Evolutionary conservation across 805 yeast species (phyloP).

Genomic region (Sugiyamaella marilandica): DNA sequence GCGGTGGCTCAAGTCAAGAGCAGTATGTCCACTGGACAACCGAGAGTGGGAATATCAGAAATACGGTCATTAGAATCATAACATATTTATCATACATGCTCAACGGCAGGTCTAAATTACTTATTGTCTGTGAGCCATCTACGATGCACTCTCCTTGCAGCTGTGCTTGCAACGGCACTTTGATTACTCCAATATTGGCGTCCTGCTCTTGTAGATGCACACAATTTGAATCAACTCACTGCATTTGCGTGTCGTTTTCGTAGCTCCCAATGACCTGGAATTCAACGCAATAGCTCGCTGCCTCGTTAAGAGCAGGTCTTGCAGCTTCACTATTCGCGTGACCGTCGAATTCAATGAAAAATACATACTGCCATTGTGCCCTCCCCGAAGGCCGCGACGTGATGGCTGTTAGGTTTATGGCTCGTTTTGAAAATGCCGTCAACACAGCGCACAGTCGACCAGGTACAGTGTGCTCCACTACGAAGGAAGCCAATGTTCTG

Average conservation of each 20-base stretch:
- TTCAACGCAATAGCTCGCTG: conserved; percentile 43
- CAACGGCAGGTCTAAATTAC: not conserved
- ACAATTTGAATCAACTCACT: not conserved
- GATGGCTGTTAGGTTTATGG: conserved; percentile 64
- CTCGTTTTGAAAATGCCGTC: conserved; percentile 48
- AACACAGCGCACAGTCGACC: conserved; percentile 72
- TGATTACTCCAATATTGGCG: not conserved
- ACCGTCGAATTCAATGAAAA: conserved; percentile 68
- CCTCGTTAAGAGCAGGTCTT: conserved; percentile 37
- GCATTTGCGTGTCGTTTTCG: not conserved
- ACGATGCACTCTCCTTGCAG: not conserved
- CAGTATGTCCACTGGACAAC: conserved; percentile 94
- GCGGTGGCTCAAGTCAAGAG: conserved; percentile 91
- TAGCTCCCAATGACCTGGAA: conserved; percentile 42
- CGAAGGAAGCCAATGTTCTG: conserved; percentile 59
- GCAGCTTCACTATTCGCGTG: conserved; percentile 12
- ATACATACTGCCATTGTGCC: conserved; percentile 74
- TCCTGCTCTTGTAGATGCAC: not conserved
- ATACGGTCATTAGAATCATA: conserved; percentile 53
- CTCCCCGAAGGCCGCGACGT: conserved; percentile 70
- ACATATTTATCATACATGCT: conserved; percentile 4
- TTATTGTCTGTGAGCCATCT: not conserved
- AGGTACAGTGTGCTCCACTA: conserved; percentile 52
- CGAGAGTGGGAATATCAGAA: conserved; percentile 79
- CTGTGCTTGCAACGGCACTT: not conserved